Conservation (phyloP, 768 basidiomycete genomes). For the Dioszegia aurantiaca region DNA sequence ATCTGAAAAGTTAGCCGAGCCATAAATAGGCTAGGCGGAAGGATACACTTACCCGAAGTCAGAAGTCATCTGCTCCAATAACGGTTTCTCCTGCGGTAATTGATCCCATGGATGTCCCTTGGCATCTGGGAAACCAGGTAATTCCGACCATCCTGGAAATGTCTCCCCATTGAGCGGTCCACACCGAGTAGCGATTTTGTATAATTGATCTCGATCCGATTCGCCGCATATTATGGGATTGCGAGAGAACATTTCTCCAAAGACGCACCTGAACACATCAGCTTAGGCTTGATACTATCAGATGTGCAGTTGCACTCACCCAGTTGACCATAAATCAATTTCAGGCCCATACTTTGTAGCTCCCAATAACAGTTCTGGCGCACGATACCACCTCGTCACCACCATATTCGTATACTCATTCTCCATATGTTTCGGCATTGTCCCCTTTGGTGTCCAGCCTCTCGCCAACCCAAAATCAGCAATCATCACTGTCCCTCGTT, state of each 20-base stretch:
- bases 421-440: constrained; percentile 50
- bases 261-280: constrained; percentile 67
- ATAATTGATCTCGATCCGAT: constrained; percentile 86
- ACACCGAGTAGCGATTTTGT: constrained; percentile 83
- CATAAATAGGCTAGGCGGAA: not conserved
- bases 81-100: constrained; percentile 15
- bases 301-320: constrained; percentile 57
- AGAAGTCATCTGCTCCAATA: constrained; percentile 25
- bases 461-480: constrained; percentile 97
- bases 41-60: constrained; percentile 29
- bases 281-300: not conserved
- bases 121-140: constrained; percentile 51
- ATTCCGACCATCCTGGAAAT: constrained; percentile 52
- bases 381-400: constrained; percentile 97
- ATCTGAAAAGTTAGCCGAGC: constrained; percentile 54
- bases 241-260: constrained; percentile 93
- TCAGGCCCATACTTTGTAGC: constrained; percentile 86
- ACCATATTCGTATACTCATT: constrained; percentile 93
- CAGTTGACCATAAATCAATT: constrained; percentile 97
- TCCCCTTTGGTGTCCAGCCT: constrained; percentile 54
- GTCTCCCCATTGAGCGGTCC: constrained; percentile 64
- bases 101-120: constrained; percentile 34
- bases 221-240: constrained; percentile 81
- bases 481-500: constrained; percentile 75
- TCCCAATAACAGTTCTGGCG: constrained; percentile 88